Base-by-base conservation (phyloP, 768 basidiomycete genomes). In the Kwoniella heveanensis region DNA sequence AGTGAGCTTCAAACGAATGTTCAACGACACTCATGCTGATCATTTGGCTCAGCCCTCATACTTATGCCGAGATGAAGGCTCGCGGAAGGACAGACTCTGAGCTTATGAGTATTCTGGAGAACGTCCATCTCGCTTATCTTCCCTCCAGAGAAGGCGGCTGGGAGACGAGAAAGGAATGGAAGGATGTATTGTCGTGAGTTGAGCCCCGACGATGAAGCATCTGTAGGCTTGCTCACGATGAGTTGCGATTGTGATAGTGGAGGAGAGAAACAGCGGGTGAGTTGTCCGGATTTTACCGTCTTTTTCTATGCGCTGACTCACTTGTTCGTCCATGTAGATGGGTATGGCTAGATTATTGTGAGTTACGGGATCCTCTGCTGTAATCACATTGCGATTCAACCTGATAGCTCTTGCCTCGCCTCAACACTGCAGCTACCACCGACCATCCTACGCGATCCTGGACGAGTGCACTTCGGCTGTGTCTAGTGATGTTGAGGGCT, bases 401-500 rank as follows among this genome's bases (percentile, higher is more conserved):
- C 5, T 49, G 21, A 49, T 9, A 44, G n/a, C n/a, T n/a, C n/a
- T n/a, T n/a, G n/a, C n/a, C n/a, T n/a, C n/a, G n/a, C n/a, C n/a
- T 44, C 17, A 17, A 17, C 19, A 7, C 19, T 17, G 7, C 51
- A 76, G 69, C 70, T 79, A 78, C 49, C 78, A 79, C 56, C 70
- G 68, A 30, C 78, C 78, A 5, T 48, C 64, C 9, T 78, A 73
- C 54, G 78, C 77, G n/a, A 68, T 78, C 25, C 62, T 77, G 2
- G 51, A 74, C 90, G 93, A 98, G 75, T 96, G 92, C 79, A 97
- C 94, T 6, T 91, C 90, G 59, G 95, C 94, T 0, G 92, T 98
- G 10, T 94, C 92, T 13, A 91, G 90, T 66, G 95, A 98, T 76
- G 93, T 97, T 22, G 94, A 98, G 78, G 93, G 93, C 0, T 83